phyloP scores from a whole-genome alignment of 1,284 basidiomycete species.

The Omphalotus olearius region DNA sequence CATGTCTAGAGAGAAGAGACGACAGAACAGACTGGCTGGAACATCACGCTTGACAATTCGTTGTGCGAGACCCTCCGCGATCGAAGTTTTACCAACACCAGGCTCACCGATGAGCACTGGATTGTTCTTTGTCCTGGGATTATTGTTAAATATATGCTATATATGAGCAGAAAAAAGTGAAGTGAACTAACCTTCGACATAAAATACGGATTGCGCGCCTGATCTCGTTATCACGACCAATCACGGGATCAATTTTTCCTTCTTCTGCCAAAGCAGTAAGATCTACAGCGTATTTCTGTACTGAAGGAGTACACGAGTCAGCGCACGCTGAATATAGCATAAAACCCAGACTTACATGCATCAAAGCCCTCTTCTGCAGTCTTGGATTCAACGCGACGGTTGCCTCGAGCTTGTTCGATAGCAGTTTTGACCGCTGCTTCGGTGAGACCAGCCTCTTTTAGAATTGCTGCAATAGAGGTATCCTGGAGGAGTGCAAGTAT shows the following conservation, averaged over 20 bases:
- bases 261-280: conserved; percentile 84
- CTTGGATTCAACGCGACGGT: conserved; percentile 76
- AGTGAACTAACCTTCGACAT: conserved; percentile 53
- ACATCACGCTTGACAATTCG: conserved; percentile 95
- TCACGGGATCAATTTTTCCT: conserved; percentile 92
- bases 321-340: not conserved
- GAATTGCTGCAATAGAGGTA: conserved; percentile 52
- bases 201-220: conserved; percentile 70
- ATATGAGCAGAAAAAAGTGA: not conserved
- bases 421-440: conserved; percentile 76
- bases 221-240: conserved; percentile 90
- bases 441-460: conserved; percentile 76
- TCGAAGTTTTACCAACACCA: conserved; percentile 91
- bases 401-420: conserved; percentile 77
- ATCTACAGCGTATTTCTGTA: conserved; percentile 83
- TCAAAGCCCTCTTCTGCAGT: conserved; percentile 87
- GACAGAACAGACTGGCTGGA: conserved; percentile 80
- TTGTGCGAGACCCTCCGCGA: conserved; percentile 95
- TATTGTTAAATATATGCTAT: conserved; percentile 15
- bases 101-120: conserved; percentile 92
- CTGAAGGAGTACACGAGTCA: conserved; percentile 4
- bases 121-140: conserved; percentile 81
- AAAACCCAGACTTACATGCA: conserved; percentile 32
- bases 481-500: conserved; percentile 78
- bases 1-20: conserved; percentile 89